Percentiles rank a stretch among this genome's conserved stretches.
Evolutionary conservation across 108 stramenopile genomes (phyloP).

Genomic region (Craspedostauros australis): DNA sequence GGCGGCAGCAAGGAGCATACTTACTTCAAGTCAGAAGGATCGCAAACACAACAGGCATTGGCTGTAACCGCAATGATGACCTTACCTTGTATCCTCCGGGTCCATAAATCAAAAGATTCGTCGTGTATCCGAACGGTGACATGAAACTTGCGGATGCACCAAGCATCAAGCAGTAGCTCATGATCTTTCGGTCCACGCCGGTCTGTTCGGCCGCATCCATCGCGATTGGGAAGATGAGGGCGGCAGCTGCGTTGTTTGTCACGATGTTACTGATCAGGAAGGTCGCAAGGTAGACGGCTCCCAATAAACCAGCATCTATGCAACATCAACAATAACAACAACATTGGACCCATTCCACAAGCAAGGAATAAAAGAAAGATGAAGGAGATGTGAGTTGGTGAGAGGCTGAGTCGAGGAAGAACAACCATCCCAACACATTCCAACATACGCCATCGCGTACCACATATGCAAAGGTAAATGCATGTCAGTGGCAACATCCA

Average conservation of each 20-base stretch:
- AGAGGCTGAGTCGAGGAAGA: neutral
- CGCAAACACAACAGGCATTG: neutral
- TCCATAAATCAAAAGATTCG: constrained; percentile 79
- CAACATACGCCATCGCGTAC: too few species aligned
- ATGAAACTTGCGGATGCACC: constrained; percentile 77
- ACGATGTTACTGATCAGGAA: constrained; percentile 75
- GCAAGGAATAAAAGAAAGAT: neutral
- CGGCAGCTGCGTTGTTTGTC: constrained; percentile 87
- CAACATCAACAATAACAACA: too few species aligned
- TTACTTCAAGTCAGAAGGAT: neutral
- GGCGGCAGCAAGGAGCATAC: neutral
- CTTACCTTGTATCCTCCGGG: constrained; percentile 76
- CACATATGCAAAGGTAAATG: neutral
- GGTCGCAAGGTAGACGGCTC: constrained; percentile 80
- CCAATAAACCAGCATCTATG: constrained; percentile 58
- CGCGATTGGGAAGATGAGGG: constrained; percentile 79
- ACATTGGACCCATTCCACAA: too few species aligned
- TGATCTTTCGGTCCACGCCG: constrained; percentile 46
- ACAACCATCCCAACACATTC: neutral
- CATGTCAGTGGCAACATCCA: neutral
- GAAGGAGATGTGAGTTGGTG: neutral
- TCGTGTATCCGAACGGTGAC: constrained; percentile 78
- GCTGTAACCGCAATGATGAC: neutral
- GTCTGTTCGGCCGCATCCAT: constrained; percentile 70
- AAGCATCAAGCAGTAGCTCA: constrained; percentile 76